These are phyloP conservation scores for Mycena olivaceomarginata DNA, from an alignment of 768 basidiomycete genomes.

Conservation along the genomic window DNA sequence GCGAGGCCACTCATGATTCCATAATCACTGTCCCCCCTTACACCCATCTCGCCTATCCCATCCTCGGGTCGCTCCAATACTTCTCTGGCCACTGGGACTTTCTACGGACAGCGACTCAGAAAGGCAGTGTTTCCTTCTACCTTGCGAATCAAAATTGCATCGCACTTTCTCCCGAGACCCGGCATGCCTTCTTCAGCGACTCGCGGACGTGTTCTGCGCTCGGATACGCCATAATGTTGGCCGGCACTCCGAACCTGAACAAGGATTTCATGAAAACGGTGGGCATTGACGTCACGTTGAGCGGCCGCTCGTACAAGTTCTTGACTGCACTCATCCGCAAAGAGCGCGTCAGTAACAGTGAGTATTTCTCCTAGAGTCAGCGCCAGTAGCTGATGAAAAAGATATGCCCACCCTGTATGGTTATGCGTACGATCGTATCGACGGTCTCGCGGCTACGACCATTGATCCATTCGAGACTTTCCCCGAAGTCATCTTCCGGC, in stretches of 20 bases:
- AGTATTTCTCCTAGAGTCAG: not conserved
- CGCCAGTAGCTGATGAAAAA: not conserved
- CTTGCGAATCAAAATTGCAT: conserved; percentile 21
- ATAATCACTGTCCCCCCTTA: conserved; percentile 6
- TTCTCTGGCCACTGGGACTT: conserved; percentile 27
- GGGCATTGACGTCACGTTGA: conserved; percentile 24
- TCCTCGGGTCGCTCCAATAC: conserved; percentile 31
- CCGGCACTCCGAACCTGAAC: conserved; percentile 24
- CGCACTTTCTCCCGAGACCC: conserved; percentile 16
- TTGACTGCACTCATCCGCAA: conserved; percentile 21
- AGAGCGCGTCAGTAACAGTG: conserved; percentile 13
- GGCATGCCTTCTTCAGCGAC: conserved; percentile 24
- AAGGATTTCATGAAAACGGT: conserved; percentile 21
- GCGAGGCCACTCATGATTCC: not conserved
- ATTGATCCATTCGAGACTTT: conserved; percentile 18
- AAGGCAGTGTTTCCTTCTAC: conserved; percentile 22
- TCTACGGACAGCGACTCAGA: conserved; percentile 10
- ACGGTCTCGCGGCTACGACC: not conserved
- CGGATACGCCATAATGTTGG: conserved; percentile 27
- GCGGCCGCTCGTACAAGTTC: conserved; percentile 28
- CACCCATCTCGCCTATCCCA: conserved; percentile 20
- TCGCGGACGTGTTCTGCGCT: conserved; percentile 1
- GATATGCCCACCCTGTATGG: conserved; percentile 12
- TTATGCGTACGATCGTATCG: conserved; percentile 4
- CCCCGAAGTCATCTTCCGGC: conserved; percentile 3